phyloP scores from a whole-genome alignment of 2,329 filamentous ascomycete species.

The Pyricularia pennisetigena region DNA sequence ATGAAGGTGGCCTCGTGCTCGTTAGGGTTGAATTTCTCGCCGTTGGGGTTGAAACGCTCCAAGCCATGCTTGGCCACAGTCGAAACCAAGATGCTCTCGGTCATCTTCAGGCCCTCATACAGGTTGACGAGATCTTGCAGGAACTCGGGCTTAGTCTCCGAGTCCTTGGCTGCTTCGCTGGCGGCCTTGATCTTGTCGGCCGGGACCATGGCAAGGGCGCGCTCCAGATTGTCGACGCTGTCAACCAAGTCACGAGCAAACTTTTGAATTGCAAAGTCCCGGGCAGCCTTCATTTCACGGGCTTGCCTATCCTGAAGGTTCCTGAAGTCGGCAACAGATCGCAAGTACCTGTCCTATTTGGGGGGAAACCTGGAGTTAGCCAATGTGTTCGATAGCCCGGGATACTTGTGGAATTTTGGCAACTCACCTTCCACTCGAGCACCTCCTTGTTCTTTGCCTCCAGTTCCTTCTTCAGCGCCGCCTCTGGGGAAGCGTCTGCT shows the following conservation, averaged over 20 bases:
- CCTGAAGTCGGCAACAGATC: slow-evolving; percentile 90
- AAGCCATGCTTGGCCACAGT: slow-evolving; percentile 92
- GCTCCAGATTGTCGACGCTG: slow-evolving; percentile 93
- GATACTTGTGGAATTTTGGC: neutral
- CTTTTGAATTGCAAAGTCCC: slow-evolving; percentile 89
- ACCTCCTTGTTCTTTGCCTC: slow-evolving; percentile 42
- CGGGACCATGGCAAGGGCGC: slow-evolving; percentile 73
- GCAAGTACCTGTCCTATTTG: slow-evolving; percentile 81
- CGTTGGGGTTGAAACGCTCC: slow-evolving; percentile 74
- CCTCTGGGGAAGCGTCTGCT: slow-evolving; percentile 22
- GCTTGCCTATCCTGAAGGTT: slow-evolving; percentile 93
- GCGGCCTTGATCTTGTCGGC: slow-evolving; percentile 53
- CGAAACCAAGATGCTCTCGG: slow-evolving; percentile 74
- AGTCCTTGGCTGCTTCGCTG: slow-evolving; percentile 7
- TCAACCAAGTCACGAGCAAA: slow-evolving; percentile 95
- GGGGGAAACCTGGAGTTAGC: neutral
- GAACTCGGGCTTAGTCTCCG: slow-evolving; percentile 37
- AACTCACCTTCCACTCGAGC: slow-evolving; percentile 72
- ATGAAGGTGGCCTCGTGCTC: slow-evolving; percentile 95
- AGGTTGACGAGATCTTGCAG: slow-evolving; percentile 68
- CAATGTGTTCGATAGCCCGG: neutral
- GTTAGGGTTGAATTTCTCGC: slow-evolving; percentile 92
- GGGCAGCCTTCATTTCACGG: slow-evolving; percentile 78
- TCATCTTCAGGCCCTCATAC: slow-evolving; percentile 91
- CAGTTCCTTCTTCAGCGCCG: slow-evolving; percentile 38